phyloP scores from a whole-genome alignment of 352 stramenopile species.

The Phytopythium delawarense region DNA sequence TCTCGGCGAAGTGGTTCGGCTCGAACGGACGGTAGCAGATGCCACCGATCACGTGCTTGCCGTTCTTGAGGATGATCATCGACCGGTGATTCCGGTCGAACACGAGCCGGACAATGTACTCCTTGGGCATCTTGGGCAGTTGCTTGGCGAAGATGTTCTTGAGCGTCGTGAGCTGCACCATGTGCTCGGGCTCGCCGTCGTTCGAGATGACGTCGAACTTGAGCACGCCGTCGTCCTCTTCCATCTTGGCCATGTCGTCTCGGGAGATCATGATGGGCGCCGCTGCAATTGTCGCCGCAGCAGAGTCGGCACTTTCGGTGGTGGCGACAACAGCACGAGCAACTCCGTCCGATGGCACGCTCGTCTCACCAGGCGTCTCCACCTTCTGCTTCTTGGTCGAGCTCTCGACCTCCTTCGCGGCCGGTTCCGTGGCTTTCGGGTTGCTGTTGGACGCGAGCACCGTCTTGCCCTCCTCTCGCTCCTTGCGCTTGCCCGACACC shows the following conservation, averaged over 20 bases:
- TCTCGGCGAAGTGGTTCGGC: constrained; percentile 97
- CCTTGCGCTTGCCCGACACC: constrained; percentile 22
- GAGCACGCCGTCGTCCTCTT: constrained; percentile 72
- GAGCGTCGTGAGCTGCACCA: constrained; percentile 92
- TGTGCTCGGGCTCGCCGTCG: constrained; percentile 82
- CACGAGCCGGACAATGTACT: constrained; percentile 99
- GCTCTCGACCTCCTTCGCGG: background rate
- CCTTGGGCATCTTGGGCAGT: constrained; percentile 98
- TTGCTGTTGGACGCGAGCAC: too few species aligned
- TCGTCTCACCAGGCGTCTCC: constrained; percentile 1
- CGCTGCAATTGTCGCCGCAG: constrained; percentile 4
- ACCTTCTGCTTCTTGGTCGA: constrained; percentile 40
- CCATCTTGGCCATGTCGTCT: constrained; percentile 87
- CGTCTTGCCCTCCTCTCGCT: constrained; percentile 5
- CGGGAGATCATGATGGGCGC: constrained; percentile 66
- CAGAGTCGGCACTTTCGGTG: background rate
- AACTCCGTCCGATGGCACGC: background rate
- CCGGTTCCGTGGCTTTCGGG: constrained; percentile 3
- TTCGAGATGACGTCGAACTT: constrained; percentile 91
- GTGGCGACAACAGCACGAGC: background rate
- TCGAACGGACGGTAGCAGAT: constrained; percentile 98
- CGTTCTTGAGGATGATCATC: constrained; percentile 92
- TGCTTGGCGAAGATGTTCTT: constrained; percentile 99
- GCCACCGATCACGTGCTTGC: constrained; percentile 93
- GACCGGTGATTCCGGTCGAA: constrained; percentile 95